phyloP scores from a whole-genome alignment of 371 early-diverging fungal species.

The Mucor irregularis region DNA sequence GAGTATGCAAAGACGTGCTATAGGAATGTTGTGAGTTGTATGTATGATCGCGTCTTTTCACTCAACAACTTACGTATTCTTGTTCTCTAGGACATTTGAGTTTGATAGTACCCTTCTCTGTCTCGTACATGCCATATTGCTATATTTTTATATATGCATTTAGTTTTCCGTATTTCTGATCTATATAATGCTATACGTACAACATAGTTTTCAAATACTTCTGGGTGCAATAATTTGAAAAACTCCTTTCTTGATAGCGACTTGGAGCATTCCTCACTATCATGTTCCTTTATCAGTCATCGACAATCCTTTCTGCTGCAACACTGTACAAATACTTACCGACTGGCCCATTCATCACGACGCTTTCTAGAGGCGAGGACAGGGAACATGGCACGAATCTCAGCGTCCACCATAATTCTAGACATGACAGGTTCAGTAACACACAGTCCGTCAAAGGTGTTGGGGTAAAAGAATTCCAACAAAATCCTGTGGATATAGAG shows the following conservation, averaged over 20 bases:
- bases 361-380: constrained; percentile 17
- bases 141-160: constrained; percentile 1
- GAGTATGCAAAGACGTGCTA: constrained; percentile 25
- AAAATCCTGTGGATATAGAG: constrained; percentile 28
- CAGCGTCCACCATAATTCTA: constrained; percentile 3
- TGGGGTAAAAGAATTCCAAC: constrained; percentile 35
- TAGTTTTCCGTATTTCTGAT: not conserved
- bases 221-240: constrained; percentile 39
- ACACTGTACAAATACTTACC: too few relatives aligned
- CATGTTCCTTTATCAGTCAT: too few relatives aligned
- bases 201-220: constrained; percentile 39
- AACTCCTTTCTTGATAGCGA: constrained; percentile 26
- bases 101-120: constrained; percentile 39
- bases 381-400: constrained; percentile 10
- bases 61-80: constrained; percentile 36
- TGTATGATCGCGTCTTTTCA: not conserved
- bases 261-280: constrained; percentile 33
- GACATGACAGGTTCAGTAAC: constrained; percentile 35
- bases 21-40: not conserved
- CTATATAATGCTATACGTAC: constrained; percentile 13
- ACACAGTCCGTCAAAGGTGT: constrained; percentile 37
- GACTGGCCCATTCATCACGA: constrained; percentile 32
- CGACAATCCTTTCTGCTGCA: too few relatives aligned
- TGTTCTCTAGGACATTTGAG: constrained; percentile 41
- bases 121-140: constrained; percentile 45